Conservation (phyloP, 2,329 filamentous ascomycete genomes). For the Coniochaeta sp. region DNA sequence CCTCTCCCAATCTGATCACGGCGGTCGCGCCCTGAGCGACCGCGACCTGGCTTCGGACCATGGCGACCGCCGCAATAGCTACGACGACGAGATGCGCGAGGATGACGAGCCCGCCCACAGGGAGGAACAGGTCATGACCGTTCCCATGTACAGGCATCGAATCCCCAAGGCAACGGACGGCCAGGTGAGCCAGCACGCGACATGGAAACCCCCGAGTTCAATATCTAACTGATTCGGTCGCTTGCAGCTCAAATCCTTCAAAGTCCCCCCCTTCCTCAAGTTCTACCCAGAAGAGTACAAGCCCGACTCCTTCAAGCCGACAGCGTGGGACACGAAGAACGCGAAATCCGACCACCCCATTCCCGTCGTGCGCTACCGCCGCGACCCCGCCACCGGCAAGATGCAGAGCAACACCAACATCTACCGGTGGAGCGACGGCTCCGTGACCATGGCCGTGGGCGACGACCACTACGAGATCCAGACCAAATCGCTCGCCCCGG, state of each 20-base stretch:
- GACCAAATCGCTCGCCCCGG: conserved; percentile 61
- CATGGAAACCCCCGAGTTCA: background rate
- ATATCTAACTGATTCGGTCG: background rate
- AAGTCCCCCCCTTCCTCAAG: conserved; percentile 65
- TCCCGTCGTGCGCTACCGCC: conserved; percentile 62
- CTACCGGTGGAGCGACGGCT: conserved; percentile 74
- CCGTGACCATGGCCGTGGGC: conserved; percentile 66
- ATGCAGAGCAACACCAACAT: conserved; percentile 70
- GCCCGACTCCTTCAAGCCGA: conserved; percentile 57
- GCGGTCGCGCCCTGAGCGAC: conserved; percentile 57
- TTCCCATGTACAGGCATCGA: conserved; percentile 61
- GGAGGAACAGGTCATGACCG: conserved; percentile 52
- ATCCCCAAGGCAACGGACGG: conserved; percentile 65
- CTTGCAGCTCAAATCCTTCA: conserved; percentile 58
- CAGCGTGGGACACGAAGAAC: conserved; percentile 45
- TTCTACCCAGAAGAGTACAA: conserved; percentile 63
- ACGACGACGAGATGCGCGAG: conserved; percentile 29
- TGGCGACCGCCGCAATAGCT: conserved; percentile 29
- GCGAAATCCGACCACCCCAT: conserved; percentile 48
- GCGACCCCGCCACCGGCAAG: conserved; percentile 55
- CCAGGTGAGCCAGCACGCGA: conserved; percentile 39
- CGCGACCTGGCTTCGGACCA: conserved; percentile 48
- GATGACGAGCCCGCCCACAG: conserved; percentile 30
- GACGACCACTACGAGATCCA: conserved; percentile 70
- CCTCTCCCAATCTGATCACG: conserved; percentile 47